Evolutionary conservation across 2,329 filamentous ascomycete genomes (phyloP).

Genomic region (Colletotrichum graminicola): DNA sequence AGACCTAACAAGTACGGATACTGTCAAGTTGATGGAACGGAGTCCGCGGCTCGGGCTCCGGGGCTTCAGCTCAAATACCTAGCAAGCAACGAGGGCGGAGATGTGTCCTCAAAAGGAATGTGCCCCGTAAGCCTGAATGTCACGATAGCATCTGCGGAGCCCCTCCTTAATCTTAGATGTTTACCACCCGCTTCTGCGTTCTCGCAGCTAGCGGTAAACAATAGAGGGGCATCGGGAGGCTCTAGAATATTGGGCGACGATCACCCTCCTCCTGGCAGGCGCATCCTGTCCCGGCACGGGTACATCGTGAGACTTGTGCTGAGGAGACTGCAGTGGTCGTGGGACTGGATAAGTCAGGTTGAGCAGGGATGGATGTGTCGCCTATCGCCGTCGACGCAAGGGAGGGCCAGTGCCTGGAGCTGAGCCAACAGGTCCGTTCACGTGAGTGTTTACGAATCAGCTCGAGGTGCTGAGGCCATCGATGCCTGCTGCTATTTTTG

Average conservation of each 20-base stretch:
- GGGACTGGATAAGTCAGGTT: slow-evolving; percentile 27
- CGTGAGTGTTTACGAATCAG: slow-evolving; percentile 32
- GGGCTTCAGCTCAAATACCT: slow-evolving; percentile 18
- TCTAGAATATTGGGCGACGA: slow-evolving; percentile 36
- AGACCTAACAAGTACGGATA: not conserved
- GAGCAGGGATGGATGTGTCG: slow-evolving; percentile 22
- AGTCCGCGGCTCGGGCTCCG: slow-evolving; percentile 30
- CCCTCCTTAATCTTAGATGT: slow-evolving; percentile 44
- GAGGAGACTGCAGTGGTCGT: slow-evolving; percentile 25
- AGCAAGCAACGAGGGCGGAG: slow-evolving; percentile 20
- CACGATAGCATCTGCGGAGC: slow-evolving; percentile 40
- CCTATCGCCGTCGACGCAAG: slow-evolving; percentile 21
- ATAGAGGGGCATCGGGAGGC: slow-evolving; percentile 32
- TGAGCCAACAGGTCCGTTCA: slow-evolving; percentile 27
- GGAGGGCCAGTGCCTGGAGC: slow-evolving; percentile 21
- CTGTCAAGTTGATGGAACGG: slow-evolving; percentile 10
- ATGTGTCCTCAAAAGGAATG: slow-evolving; percentile 31
- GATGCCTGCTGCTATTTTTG: slow-evolving; percentile 38
- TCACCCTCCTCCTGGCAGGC: slow-evolving; percentile 39
- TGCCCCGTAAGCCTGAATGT: slow-evolving; percentile 23
- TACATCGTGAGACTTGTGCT: slow-evolving; percentile 38
- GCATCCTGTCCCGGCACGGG: slow-evolving; percentile 33
- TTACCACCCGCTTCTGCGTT: slow-evolving; percentile 35
- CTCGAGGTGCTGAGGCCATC: slow-evolving; percentile 11
- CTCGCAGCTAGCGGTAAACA: slow-evolving; percentile 38